A percentile compares a stretch with the other conserved stretches of the same genome.
Conservation (phyloP, 1,139 yeast species). For the Yarrowia galli region DNA sequence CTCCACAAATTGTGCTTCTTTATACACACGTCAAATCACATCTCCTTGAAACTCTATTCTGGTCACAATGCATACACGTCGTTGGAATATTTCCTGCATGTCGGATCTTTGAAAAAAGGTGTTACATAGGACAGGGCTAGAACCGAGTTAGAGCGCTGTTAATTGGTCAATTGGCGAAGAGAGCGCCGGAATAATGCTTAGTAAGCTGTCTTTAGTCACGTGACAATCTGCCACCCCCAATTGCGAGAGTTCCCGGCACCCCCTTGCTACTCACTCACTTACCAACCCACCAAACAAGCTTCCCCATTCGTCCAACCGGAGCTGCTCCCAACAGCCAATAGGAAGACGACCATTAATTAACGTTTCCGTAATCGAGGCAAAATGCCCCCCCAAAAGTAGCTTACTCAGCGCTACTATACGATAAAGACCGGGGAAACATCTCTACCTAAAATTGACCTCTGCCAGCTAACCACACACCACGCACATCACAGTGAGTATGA, state of each 20-base stretch:
- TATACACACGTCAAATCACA: not conserved
- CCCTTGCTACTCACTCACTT: not conserved
- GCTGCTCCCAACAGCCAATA: conserved; percentile 16
- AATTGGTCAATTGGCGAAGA: not conserved
- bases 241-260: not conserved
- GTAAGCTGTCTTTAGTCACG: not conserved
- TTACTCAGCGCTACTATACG: conserved; percentile 28
- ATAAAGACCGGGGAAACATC: conserved; percentile 37
- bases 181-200: not conserved
- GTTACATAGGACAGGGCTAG: no score
- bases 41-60: not conserved
- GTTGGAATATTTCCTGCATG: no score
- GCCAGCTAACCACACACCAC: conserved; percentile 22
- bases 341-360: conserved; percentile 1
- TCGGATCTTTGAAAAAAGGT: no score
- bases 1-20: not conserved
- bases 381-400: conserved; percentile 2
- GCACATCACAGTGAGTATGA: conserved; percentile 26
- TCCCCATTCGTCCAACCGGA: conserved; percentile 24
- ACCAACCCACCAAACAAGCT: conserved; percentile 6
- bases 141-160: no score
- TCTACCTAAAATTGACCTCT: not conserved
- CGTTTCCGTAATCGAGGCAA: conserved; percentile 12
- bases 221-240: not conserved
- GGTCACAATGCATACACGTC: no score